phyloP scores from a whole-genome alignment of 257 asterid species.

The Solanum clarkiae region DNA sequence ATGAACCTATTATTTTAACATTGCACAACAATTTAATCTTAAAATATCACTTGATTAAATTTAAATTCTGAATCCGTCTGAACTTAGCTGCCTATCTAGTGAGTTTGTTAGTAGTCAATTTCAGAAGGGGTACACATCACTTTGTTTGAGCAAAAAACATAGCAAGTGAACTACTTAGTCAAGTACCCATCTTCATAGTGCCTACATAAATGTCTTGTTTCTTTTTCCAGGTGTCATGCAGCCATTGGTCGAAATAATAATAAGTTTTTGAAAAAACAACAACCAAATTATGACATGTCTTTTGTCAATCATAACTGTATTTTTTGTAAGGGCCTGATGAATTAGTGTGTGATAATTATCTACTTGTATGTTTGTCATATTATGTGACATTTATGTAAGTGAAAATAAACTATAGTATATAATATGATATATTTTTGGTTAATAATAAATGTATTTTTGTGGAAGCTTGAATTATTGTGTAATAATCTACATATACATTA shows the following conservation, averaged over 20 bases:
- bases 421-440: not conserved
- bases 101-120: slow-evolving; percentile 20
- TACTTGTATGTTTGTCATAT: not conserved
- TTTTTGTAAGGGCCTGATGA: not conserved
- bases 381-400: not conserved
- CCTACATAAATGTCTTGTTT: slow-evolving; percentile 20
- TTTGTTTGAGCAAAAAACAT: slow-evolving; percentile 19
- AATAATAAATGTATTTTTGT: not conserved
- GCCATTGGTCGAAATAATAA: not conserved
- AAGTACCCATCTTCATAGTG: slow-evolving; percentile 19
- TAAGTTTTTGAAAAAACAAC: not conserved
- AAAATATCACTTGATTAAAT: not conserved
- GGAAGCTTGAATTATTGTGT: not conserved
- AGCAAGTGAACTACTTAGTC: slow-evolving; percentile 27
- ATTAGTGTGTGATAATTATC: not conserved
- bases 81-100: not conserved
- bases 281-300: not conserved
- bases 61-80: not conserved
- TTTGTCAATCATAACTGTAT: not conserved
- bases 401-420: not conserved
- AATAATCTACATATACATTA: not conserved
- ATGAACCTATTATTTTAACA: not conserved
- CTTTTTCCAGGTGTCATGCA: not conserved
- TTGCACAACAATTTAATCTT: not conserved
- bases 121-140: slow-evolving; percentile 18